Base-by-base conservation (phyloP, 805 yeast species). In the Candida sanyiensis region DNA sequence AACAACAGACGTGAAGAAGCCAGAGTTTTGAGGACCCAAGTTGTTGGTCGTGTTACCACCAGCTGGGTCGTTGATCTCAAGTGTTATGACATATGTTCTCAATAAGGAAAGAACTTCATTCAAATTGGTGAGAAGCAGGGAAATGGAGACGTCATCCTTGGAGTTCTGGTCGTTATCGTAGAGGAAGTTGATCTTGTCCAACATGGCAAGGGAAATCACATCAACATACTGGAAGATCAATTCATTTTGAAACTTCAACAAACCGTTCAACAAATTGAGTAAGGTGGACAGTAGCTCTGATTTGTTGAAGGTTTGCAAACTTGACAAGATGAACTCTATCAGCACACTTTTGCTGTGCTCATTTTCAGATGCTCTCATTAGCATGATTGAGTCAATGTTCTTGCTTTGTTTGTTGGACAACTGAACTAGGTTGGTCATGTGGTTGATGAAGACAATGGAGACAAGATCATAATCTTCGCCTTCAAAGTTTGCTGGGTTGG, bases 101-200 rank as follows among this genome's bases (percentile, higher is more conserved):
- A 48, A 45, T 20, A 51, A 62, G 2, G 71, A 67, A 26, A 87
- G 54, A 9, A 87, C 58, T 37, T 78, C 82, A 50, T 86, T 89
- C 18, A 86, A 53, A 0, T 90, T 89, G 11, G 70, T 60, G 33
- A 71, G 60, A 34, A 69, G 57, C 33, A 70, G 54, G 35, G 74
- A 53, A 45, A 75, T 58, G 24, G 77, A 48, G 57, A 66, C 52
- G 9, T 72, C 76, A 6, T 73, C 67, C 6, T 53, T 56, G n/a
- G 51, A 44, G 2, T 34, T 38, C 0, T 38, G 36, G 11, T 47
- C 44, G 10, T 40, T 38, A 5, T 39, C 42, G 37, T 48, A 53
- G 0, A 54, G 38, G 3, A 27, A 32, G 19, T 50, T 43, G 5
- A 54, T 45, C 27, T 55, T 55, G 12, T 43, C 35, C 27, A 55